These are phyloP conservation scores for Lathyrus sativus DNA, from an alignment of 306 rosid species.

Conservation along the genomic window DNA sequence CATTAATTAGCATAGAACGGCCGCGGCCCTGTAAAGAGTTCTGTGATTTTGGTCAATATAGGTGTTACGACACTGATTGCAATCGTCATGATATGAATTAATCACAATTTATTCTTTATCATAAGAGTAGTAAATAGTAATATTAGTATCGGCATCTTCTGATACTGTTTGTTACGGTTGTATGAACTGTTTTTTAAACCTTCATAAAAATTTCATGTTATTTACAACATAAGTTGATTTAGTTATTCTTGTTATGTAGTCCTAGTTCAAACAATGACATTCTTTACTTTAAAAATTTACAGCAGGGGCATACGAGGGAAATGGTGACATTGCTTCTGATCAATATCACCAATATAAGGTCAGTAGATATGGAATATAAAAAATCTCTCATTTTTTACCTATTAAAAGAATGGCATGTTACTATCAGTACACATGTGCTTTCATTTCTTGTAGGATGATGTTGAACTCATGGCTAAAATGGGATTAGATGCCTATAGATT, in stretches of 20 bases:
- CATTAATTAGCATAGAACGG: too few relatives aligned
- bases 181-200: too few relatives aligned
- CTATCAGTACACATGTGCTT: not conserved
- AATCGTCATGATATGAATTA: too few relatives aligned
- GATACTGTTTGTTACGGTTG: too few relatives aligned
- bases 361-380: not conserved
- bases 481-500: slow-evolving; percentile 25
- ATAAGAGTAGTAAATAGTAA: too few relatives aligned
- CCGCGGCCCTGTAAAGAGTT: too few relatives aligned
- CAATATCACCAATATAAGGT: slow-evolving; percentile 50
- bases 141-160: too few relatives aligned
- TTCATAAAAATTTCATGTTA: not conserved
- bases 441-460: slow-evolving; percentile 28
- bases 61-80: too few relatives aligned
- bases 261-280: not conserved
- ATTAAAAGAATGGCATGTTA: too few relatives aligned
- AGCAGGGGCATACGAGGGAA: not conserved
- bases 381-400: not conserved
- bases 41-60: too few relatives aligned
- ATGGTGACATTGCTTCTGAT: slow-evolving; percentile 31
- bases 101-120: too few relatives aligned
- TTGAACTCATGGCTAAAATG: slow-evolving; percentile 29
- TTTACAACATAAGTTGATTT: not conserved
- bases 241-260: too few relatives aligned
- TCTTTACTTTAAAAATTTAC: not conserved